Percentiles rank a stretch among this genome's conserved stretches.
phyloP scores from a whole-genome alignment of 2,329 filamentous ascomycete species.

The Fusarium nelsonii region DNA sequence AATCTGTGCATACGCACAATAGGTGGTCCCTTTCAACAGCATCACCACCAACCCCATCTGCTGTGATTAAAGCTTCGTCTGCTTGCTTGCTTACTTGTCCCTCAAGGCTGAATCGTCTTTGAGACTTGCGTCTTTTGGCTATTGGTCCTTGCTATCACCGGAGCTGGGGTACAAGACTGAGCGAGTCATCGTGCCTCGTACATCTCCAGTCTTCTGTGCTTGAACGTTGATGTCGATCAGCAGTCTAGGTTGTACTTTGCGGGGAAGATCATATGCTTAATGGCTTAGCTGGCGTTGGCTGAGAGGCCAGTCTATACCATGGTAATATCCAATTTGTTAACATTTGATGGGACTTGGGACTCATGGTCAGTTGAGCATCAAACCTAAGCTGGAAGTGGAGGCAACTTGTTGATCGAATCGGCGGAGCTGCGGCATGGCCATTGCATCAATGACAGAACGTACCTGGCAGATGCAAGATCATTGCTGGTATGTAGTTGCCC shows the following conservation, averaged over 20 bases:
- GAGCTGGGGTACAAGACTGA: slow-evolving; percentile 22
- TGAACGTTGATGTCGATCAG: slow-evolving; percentile 18
- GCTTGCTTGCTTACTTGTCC: slow-evolving; percentile 22
- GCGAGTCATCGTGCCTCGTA: slow-evolving; percentile 22
- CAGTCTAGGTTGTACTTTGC: slow-evolving; percentile 13
- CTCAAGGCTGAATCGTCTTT: slow-evolving; percentile 35
- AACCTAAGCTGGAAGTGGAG: slow-evolving; percentile 5
- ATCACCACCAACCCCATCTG: slow-evolving; percentile 26
- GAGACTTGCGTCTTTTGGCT: background rate
- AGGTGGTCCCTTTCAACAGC: slow-evolving; percentile 13
- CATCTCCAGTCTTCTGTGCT: background rate
- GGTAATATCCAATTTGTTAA: background rate
- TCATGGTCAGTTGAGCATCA: slow-evolving; percentile 4
- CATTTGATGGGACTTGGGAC: slow-evolving; percentile 4
- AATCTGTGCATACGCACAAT: background rate
- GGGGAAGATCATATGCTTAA: slow-evolving; percentile 17
- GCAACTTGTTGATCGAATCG: background rate
- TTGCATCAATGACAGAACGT: background rate
- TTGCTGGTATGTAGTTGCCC: background rate
- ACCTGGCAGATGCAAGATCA: background rate
- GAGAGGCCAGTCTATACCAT: slow-evolving; percentile 7
- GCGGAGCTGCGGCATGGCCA: slow-evolving; percentile 6
- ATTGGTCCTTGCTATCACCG: slow-evolving; percentile 33
- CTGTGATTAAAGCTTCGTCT: slow-evolving; percentile 26
- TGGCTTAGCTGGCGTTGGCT: slow-evolving; percentile 5